Evolutionary conservation across 129 eudicot genomes (phyloP).

Genomic region (Centella asiatica): DNA sequence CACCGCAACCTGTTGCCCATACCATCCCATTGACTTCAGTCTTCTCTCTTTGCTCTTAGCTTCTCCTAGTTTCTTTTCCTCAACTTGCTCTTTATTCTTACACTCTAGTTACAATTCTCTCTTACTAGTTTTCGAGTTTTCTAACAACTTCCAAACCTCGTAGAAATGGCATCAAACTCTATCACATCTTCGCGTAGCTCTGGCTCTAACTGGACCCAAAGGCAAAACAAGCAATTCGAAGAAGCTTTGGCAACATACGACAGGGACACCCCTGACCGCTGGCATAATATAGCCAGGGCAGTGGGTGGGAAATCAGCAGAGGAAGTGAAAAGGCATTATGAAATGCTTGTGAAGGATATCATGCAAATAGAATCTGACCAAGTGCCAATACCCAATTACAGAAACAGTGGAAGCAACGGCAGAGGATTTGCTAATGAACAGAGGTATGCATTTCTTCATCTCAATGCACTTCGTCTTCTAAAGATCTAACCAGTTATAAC

Average conservation of each 20-base stretch:
- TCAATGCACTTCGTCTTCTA: neutral
- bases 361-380: conserved; percentile 75
- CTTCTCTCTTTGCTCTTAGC: conserved; percentile 11
- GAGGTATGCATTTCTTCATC: conserved; percentile 32
- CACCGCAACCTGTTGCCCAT: conserved; percentile 17
- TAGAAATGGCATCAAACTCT: conserved; percentile 36
- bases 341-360: conserved; percentile 55
- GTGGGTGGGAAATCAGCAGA: conserved; percentile 72
- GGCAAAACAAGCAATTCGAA: conserved; percentile 75
- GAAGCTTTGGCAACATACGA: conserved; percentile 50
- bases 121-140: neutral
- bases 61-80: neutral
- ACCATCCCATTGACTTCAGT: conserved; percentile 12
- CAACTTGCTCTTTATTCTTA: neutral
- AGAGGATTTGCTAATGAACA: conserved; percentile 48
- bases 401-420: conserved; percentile 31
- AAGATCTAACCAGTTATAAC: neutral
- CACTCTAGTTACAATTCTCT: neutral
- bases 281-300: conserved; percentile 75
- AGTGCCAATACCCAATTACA: conserved; percentile 67
- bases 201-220: conserved; percentile 30
- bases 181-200: conserved; percentile 23
- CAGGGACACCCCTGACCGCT: conserved; percentile 74
- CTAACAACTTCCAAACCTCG: neutral
- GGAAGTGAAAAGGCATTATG: conserved; percentile 77